Base-by-base conservation (phyloP, 805 yeast genomes). In the Candida ficus region DNA sequence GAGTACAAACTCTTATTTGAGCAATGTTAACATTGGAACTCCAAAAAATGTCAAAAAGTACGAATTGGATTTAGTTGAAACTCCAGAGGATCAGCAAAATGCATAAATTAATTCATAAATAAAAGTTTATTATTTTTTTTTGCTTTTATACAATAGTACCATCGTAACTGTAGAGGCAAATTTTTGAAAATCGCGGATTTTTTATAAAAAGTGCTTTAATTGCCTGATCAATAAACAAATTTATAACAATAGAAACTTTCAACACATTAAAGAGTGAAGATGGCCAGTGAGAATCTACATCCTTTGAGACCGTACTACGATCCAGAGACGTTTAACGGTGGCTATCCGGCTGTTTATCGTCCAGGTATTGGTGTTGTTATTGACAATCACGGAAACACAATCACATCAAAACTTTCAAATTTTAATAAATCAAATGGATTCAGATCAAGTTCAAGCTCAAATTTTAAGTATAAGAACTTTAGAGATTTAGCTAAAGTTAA, bases 251-350 rank as follows among this genome's bases (percentile, higher is more conserved):
- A n/a, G n/a, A 27, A 9, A 14, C 7, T 4, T 7, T 13, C 8
- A 13, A 26, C 14, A 7, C 35, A 23, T 7, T 7, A 14, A 19
- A 23, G 13, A 26, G 11, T 12, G 22, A 29, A 18, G 26, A 39
- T 39, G 42, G 29, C 38, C 7, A 25, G 14, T n/a, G 39, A 37
- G 21, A 37, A 23, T 19, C 13, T 35, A n/a, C 44, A 41, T 25
- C 44, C 44, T 12, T 60, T 71, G 39, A 71, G 93, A 61, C 91
- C 91, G 3, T 83, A 83, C 59, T 77, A 80, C 54, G 78, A 81
- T 58, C 73, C 82, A n/a, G 80, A 71, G 20, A 64, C 80, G 1
- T 83, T 83, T 58, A 70, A 78, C 55, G 77, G 80, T 1, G 83
- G 81, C 12, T 79, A 80, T 52, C 63, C 74, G 21, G 83, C 80